A percentile compares a stretch with the other conserved stretches of the same genome.
These are phyloP conservation scores for Saccharomyces hybrid DNA, from an alignment of 1,139 yeast species.

Conservation along the genomic window DNA sequence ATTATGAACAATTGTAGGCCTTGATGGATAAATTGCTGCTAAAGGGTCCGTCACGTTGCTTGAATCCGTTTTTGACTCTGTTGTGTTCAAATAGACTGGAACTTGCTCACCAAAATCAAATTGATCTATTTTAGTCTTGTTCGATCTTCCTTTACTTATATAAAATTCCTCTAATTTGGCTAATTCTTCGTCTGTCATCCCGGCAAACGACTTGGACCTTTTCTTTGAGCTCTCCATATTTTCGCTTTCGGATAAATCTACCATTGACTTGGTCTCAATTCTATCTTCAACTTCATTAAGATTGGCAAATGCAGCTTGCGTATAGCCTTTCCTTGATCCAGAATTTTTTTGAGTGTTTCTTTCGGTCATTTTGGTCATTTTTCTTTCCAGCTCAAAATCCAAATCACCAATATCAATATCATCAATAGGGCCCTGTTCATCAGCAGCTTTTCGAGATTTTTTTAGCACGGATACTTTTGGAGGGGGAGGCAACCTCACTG, in stretches of 20 bases:
- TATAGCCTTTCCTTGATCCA: conserved; percentile 25
- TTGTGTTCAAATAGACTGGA: conserved; percentile 14
- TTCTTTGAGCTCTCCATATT: conserved; percentile 3
- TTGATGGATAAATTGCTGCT: conserved; percentile 40
- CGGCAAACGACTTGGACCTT: conserved; percentile 44
- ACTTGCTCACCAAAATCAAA: conserved; percentile 29
- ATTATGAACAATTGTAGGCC: conserved; percentile 43
- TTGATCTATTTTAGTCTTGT: conserved; percentile 22
- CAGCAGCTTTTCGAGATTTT: conserved; percentile 8
- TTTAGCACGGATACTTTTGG: conserved; percentile 30
- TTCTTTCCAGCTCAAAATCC: conserved; percentile 16
- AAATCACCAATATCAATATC: conserved; percentile 22
- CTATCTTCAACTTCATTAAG: conserved; percentile 30
- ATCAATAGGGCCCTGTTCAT: conserved; percentile 13
- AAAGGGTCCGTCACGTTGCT: conserved; percentile 16
- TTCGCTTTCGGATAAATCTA: conserved; percentile 8
- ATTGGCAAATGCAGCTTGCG: conserved; percentile 29
- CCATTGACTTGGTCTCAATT: neutral
- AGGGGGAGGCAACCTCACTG: conserved; percentile 32
- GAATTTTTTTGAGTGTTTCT: conserved; percentile 27
- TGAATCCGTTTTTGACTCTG: conserved; percentile 5
- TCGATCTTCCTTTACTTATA: conserved; percentile 26
- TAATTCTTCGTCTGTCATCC: conserved; percentile 58
- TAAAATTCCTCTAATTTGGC: conserved; percentile 54
- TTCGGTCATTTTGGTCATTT: conserved; percentile 18